These are phyloP conservation scores for Alectoria sarmentosa DNA, from an alignment of 495 filamentous ascomycete species.

Conservation along the genomic window DNA sequence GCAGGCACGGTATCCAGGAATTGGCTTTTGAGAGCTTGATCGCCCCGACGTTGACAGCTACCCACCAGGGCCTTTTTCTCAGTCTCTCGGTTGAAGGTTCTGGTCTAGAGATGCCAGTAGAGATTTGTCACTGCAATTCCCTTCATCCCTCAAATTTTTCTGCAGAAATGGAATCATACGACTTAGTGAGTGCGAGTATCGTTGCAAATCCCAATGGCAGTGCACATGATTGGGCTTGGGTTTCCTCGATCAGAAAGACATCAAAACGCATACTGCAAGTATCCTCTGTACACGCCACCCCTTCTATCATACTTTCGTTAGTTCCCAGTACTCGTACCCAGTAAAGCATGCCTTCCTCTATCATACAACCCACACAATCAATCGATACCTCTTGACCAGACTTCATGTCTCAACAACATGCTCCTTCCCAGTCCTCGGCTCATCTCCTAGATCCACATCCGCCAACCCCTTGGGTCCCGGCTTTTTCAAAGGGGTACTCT, in stretches of 20 bases:
- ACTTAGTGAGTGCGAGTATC: not conserved
- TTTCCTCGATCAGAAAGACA: not conserved
- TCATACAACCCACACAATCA: not conserved
- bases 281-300: not conserved
- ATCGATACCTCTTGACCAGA: not conserved
- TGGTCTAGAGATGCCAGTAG: not conserved
- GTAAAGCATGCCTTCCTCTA: not conserved
- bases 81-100: not conserved
- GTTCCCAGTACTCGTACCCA: not conserved
- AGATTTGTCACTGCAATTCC: not conserved
- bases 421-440: slow-evolving; percentile 5
- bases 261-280: not conserved
- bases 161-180: too few species aligned
- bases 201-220: not conserved
- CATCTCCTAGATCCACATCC: slow-evolving; percentile 21
- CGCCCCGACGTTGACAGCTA: not conserved
- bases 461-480: slow-evolving; percentile 15
- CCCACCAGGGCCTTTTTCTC: not conserved
- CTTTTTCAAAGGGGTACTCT: slow-evolving; percentile 7
- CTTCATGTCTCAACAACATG: not conserved
- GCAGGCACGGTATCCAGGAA: not conserved
- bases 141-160: not conserved
- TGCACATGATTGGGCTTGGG: not conserved
- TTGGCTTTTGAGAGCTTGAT: not conserved
- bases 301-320: not conserved